Conservation (phyloP, 306 rosid genomes). For the Astragalus membranaceus region DNA sequence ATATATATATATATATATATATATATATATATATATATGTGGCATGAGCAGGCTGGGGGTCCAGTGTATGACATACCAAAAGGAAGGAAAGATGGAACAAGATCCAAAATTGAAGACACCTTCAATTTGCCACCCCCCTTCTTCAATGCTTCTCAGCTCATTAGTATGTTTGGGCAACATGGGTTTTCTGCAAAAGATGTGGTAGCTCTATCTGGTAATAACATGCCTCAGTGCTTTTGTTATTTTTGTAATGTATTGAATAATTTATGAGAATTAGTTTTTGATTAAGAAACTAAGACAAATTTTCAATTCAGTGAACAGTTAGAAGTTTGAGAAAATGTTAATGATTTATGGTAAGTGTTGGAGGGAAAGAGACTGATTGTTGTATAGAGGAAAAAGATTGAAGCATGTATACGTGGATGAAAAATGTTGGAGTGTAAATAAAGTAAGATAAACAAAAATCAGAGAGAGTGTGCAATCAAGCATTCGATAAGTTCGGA, state of each 20-base stretch:
- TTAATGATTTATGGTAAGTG: background rate
- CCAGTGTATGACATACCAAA: slow-evolving; percentile 63
- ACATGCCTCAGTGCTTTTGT: background rate
- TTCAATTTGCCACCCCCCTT: slow-evolving; percentile 50
- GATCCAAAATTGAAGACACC: slow-evolving; percentile 76
- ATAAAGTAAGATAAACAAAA: background rate
- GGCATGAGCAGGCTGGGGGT: slow-evolving; percentile 58
- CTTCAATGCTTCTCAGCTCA: slow-evolving; percentile 67
- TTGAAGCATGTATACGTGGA: background rate
- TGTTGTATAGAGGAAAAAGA: background rate
- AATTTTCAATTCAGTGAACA: background rate
- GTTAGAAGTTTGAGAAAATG: background rate
- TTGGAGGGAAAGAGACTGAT: background rate
- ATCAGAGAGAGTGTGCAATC: no score
- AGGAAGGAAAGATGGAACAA: slow-evolving; percentile 78
- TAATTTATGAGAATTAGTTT: background rate
- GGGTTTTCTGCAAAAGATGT: slow-evolving; percentile 59
- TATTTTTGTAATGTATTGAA: background rate
- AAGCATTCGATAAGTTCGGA: no score
- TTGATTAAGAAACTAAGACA: background rate
- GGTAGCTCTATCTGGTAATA: slow-evolving; percentile 83
- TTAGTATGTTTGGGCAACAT: slow-evolving; percentile 46
- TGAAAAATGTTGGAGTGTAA: background rate
- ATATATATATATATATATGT: no score
- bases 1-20: no score